Base-by-base conservation (phyloP, 176 grass and related monocot species). In the Eragrostis nindensis region DNA sequence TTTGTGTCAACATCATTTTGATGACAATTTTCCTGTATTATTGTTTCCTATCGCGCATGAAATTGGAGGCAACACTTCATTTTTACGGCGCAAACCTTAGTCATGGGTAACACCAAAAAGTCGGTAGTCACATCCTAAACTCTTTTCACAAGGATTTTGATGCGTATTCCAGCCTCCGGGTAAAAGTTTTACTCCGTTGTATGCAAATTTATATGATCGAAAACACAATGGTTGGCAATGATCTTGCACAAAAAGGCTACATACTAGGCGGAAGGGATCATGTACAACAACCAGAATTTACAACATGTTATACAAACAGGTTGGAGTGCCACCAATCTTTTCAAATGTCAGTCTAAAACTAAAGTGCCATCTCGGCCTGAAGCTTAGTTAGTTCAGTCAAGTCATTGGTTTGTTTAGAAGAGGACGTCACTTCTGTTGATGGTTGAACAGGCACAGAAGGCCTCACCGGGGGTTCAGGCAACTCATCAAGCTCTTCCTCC, bases 361-460 rank as follows among this genome's bases (percentile, higher is more conserved):
- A 86, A 25, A 92, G 73, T 18, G 86, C 82, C 90, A 92, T 91
- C 68, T 91, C 78, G 70, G 86, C 90, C 22, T 92, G 73, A 71
- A 92, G 84, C 36, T 86, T 73, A 15, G 88, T 75, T 39, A 84
- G 81, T 80, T 90, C 80, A 64, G 62, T 71, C 14, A 70, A 27
- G 68, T 88, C 70, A 29, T 30, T 84, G 70, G 72, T 76, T 36
- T 45, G 85, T 17, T 30, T 49, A 53, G 78, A 65, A 71, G 78
- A 30, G 45, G 78, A 42, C 62, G 50, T 66, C 1, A 8, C n/a
- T 38, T 78, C 75, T 12, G 5, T 18, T 66, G 21, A 73, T 68
- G 43, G 47, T 19, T 29, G 66, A 18, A 57, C 11, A 5, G 65
- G 71, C 71, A 21, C 24, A 2, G 59, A 43, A 66, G n/a, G 24